These are phyloP conservation scores for Teratosphaeria zuluensis DNA, from an alignment of 2,329 filamentous ascomycete species.

Conservation along the genomic window DNA sequence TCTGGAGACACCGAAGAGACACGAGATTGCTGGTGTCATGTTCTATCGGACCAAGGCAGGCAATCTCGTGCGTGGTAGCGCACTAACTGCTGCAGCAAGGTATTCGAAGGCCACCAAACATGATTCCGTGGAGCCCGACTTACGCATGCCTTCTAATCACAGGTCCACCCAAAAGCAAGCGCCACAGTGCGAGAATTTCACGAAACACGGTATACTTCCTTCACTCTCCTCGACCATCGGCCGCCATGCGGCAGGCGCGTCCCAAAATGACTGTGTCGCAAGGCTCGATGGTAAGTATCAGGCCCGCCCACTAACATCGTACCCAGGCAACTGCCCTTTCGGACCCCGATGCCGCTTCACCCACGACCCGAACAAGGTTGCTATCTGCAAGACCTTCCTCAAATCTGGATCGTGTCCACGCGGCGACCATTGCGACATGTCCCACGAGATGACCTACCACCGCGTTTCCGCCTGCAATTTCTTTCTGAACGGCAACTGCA, in stretches of 20 bases:
- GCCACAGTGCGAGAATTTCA: conserved; percentile 25
- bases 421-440: conserved; percentile 78
- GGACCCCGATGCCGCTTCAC: conserved; percentile 70
- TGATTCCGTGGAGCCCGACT: neutral
- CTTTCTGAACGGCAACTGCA: conserved; percentile 82
- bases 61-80: conserved; percentile 58
- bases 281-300: conserved; percentile 13
- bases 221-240: conserved; percentile 1
- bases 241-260: neutral
- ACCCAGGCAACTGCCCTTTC: conserved; percentile 70
- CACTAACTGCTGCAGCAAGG: conserved; percentile 9
- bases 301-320: conserved; percentile 13
- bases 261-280: conserved; percentile 2
- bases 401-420: conserved; percentile 67
- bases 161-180: conserved; percentile 5
- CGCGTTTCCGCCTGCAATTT: conserved; percentile 83
- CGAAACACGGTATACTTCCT: conserved; percentile 22
- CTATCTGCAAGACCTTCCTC: conserved; percentile 81
- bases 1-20: conserved; percentile 60
- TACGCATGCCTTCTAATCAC: neutral
- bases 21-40: conserved; percentile 63
- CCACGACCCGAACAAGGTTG: conserved; percentile 79
- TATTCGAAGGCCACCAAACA: conserved; percentile 11
- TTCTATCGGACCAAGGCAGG: conserved; percentile 82
- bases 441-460: conserved; percentile 74